Percentiles rank a stretch among this genome's conserved stretches.
Evolutionary conservation across 1,284 basidiomycete genomes (phyloP).

Genomic region (Kwoniella shivajii): DNA sequence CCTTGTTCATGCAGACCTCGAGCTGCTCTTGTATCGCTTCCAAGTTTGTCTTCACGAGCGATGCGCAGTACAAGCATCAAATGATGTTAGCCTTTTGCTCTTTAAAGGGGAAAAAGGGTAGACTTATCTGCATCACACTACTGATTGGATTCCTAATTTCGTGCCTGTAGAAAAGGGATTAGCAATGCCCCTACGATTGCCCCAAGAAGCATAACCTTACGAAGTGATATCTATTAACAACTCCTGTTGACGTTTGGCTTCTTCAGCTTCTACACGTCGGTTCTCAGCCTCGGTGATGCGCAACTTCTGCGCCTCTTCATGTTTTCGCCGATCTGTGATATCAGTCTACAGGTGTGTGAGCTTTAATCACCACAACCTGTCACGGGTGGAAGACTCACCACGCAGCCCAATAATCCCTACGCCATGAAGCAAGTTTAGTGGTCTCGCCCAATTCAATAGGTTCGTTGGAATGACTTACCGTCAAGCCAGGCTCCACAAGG

Average conservation of each 20-base stretch:
- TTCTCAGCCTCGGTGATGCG: conserved; percentile 48
- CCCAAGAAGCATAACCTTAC: too few relatives aligned
- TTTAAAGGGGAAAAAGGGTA: background rate
- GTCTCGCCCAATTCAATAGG: too few relatives aligned
- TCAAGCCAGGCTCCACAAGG: background rate
- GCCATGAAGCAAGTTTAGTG: too few relatives aligned
- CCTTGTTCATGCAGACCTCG: conserved; percentile 23
- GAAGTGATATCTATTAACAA: conserved; percentile 53
- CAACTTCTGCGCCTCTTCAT: conserved; percentile 44
- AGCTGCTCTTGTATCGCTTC: conserved; percentile 44
- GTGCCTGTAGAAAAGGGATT: conserved; percentile 40
- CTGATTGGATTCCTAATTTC: conserved; percentile 52
- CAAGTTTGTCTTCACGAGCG: conserved; percentile 49
- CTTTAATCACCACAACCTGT: background rate
- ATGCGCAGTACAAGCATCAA: conserved; percentile 39
- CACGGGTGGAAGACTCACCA: conserved; percentile 11
- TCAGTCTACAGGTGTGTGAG: conserved; percentile 24
- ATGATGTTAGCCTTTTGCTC: conserved; percentile 16
- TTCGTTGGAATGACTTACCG: background rate
- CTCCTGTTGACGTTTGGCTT: conserved; percentile 50
- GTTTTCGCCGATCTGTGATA: conserved; percentile 47
- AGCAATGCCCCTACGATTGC: too few relatives aligned
- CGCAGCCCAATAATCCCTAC: conserved; percentile 39
- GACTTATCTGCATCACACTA: conserved; percentile 42
- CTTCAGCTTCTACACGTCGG: conserved; percentile 48